Base-by-base conservation (phyloP, 495 filamentous ascomycete species). In the Podospora appendiculata region DNA sequence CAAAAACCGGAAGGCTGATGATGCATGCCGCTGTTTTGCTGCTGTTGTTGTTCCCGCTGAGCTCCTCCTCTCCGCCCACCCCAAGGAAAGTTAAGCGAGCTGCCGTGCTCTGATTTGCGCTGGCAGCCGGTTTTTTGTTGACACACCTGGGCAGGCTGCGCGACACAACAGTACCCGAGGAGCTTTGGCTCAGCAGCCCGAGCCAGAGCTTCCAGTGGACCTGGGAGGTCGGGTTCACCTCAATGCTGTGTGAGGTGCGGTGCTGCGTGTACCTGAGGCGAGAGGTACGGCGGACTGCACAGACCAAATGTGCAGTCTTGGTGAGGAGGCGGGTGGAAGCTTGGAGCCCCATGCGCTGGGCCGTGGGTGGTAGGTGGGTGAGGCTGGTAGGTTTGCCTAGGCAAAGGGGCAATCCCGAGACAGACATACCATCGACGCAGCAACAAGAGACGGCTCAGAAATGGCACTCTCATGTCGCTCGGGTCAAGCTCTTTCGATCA, bases 1-100 rank as follows among this genome's bases (percentile, higher is more conserved):
- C 60, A 48, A 45, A 25, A 25, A 25, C 25, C 2, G 25, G 25
- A 61, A 57, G 58, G 55, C 54, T 44, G 60, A 50, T 55, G 61
- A 56, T 63, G 61, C 51, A 56, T 59, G 55, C 49, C 42, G 25
- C 36, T 10, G 36, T 25, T 18, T 47, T 59, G 41, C 50, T 57
- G 58, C 52, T 56, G 56, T 58, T 65, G 59, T 59, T 50, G 54
- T 60, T 52, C 51, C 40, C 49, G 16, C 38, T 45, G 55, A 48
- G 49, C 43, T 54, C 35, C 40, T 35, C 48, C 18, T 25, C 25
- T 42, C 14, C 34, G 43, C 9, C 32, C 34, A 42, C 18, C 45
- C 46, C 55, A 41, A 25, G 19, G 25, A 44, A 18, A 45, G 45
- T 32, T 50, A 56, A 56, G 57, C 57, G 53, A 56, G 49, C 52